Evolutionary conservation across 768 basidiomycete genomes (phyloP).

Genomic region (Porphyrellus cyaneotinctus): DNA sequence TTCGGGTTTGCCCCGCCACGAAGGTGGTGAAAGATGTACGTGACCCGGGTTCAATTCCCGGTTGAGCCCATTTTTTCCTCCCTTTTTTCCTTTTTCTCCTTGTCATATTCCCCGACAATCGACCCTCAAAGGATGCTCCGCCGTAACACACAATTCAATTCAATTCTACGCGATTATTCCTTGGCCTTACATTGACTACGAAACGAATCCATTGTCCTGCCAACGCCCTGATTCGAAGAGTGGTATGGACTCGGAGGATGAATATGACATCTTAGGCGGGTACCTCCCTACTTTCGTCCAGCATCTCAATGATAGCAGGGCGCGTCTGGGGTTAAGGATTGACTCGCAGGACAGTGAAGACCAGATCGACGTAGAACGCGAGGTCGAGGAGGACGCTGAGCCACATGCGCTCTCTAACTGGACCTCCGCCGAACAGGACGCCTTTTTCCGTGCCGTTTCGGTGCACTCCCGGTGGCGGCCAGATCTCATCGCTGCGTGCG

Average conservation of each 20-base stretch:
- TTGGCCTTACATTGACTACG: slow-evolving; percentile 1
- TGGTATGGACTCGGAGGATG: slow-evolving; percentile 4
- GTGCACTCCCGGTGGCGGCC: slow-evolving; percentile 68
- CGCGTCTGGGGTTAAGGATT: slow-evolving; percentile 13
- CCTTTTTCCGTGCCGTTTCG: slow-evolving; percentile 67
- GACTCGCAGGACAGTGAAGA: not conserved
- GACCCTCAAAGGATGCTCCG: slow-evolving; percentile 16
- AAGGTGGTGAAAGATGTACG: slow-evolving; percentile 33
- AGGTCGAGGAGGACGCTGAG: not conserved
- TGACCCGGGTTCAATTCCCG: slow-evolving; percentile 36
- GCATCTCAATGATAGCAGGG: slow-evolving; percentile 25
- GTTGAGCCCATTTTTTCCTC: slow-evolving; percentile 20
- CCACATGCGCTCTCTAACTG: slow-evolving; percentile 35
- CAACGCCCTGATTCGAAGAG: not conserved
- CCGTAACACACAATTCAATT: not conserved
- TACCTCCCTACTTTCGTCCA: slow-evolving; percentile 26
- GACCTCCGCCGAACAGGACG: slow-evolving; percentile 63
- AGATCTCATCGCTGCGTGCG: slow-evolving; percentile 66
- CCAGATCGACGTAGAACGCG: not conserved
- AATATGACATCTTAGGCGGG: slow-evolving; percentile 18
- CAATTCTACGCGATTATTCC: not conserved
- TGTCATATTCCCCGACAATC: no score
- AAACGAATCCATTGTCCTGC: not conserved
- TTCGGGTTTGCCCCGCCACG: slow-evolving; percentile 24
- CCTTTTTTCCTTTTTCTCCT: no score